Evolutionary conservation across 2,329 filamentous ascomycete species (phyloP), one percentile per base, ranked within the genome.

Genomic region (Sporothrix schenckii): DNA sequence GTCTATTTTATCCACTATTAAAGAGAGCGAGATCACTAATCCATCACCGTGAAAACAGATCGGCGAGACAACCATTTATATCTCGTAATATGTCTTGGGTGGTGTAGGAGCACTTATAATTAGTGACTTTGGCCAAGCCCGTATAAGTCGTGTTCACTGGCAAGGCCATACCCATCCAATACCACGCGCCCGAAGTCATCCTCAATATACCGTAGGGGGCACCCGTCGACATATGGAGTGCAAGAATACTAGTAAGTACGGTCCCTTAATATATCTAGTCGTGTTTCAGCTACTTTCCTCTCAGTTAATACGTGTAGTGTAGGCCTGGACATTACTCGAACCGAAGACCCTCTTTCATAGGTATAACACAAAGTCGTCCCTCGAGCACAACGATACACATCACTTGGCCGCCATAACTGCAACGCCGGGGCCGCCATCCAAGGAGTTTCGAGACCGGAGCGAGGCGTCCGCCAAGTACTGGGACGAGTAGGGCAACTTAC

Each of bases 151-250:
- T 11, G 44, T 39, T 1, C 50, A 69, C 68, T 1, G 71, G 75
- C 1, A 73, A 70, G 2, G 77, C 75, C 5, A 79, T 79, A 76
- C 77, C 77, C 3, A 10, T 74, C 5, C 76, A 71, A 0, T 79
- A 79, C 68, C 76, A 77, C 21, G 76, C 79, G 24, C 80, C 80
- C 0, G 80, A 81, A 69, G 76, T 81, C 3, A 77, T 81, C 72
- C 75, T 81, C n/a, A 74, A 76, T 19, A 79, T 80, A 75, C 69
- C 72, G 0, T 81, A 79, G 79, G 75, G 76, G 11, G 72, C 74
- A 50, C 52, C 73, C 16, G 77, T 80, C 21, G 80, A 82, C 73
- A 73, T 77, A 21, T 82, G 80, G 80, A 79, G 77, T 44, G 70
- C 77, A 1, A 79, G 77, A 47, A 74, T 80, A 13, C 63, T 80